phyloP scores from a whole-genome alignment of 352 stramenopile species.

The Phytopythium litorale region DNA sequence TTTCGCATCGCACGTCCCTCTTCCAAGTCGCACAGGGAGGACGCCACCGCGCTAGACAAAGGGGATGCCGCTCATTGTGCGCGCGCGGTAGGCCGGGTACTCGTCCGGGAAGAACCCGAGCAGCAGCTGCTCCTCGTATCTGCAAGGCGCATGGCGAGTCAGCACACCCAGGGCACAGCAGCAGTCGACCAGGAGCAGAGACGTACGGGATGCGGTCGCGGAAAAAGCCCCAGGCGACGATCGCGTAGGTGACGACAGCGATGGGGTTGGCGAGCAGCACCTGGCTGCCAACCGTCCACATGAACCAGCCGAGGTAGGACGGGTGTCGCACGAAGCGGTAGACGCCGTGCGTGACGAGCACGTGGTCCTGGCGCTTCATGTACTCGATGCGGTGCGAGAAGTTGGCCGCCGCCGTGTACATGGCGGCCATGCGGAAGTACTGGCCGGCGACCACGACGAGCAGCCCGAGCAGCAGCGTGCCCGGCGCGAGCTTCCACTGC shows the following conservation, averaged over 20 bases:
- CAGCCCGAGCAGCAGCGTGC: conserved; percentile 61
- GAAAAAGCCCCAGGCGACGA: conserved; percentile 95
- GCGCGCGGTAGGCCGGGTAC: conserved; percentile 88
- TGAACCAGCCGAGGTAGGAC: conserved; percentile 96
- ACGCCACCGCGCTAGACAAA: conserved; percentile 57
- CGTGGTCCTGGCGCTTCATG: conserved; percentile 91
- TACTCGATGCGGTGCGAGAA: conserved; percentile 97
- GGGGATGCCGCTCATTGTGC: conserved; percentile 91
- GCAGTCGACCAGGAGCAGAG: background rate
- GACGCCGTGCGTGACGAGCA: conserved; percentile 91
- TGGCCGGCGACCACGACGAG: conserved; percentile 83
- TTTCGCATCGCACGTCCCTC: background rate
- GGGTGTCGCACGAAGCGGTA: conserved; percentile 94
- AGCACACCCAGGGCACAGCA: background rate
- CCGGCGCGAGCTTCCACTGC: conserved; percentile 54
- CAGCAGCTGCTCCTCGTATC: conserved; percentile 92
- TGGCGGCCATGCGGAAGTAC: conserved; percentile 85
- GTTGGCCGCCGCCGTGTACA: conserved; percentile 92
- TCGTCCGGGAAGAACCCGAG: conserved; percentile 89
- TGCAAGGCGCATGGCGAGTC: conserved; percentile 13
- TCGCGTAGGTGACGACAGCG: conserved; percentile 80
- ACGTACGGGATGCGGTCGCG: conserved; percentile 90
- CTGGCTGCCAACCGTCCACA: conserved; percentile 95
- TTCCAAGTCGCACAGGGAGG: background rate
- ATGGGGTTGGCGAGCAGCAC: conserved; percentile 92